These are phyloP conservation scores for Choanephora cucurbitarum DNA, from an alignment of 371 early-diverging fungal genomes.

Conservation along the genomic window DNA sequence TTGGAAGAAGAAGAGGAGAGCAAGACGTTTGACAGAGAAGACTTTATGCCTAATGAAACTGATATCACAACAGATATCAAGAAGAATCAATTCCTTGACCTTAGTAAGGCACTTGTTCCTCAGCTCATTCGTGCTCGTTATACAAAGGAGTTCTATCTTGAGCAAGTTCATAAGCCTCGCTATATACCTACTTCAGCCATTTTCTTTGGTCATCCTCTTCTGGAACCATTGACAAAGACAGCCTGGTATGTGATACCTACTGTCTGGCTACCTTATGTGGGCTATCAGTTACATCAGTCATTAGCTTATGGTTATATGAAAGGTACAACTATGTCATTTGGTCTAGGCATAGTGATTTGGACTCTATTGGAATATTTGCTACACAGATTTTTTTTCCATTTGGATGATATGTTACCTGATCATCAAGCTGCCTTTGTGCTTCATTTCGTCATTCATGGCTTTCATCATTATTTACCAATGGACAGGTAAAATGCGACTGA, in stretches of 20 bases:
- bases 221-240: constrained; percentile 85
- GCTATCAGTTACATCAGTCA: constrained; percentile 34
- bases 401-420: constrained; percentile 87
- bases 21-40: constrained; percentile 34
- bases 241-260: constrained; percentile 90
- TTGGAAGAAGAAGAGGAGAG: constrained; percentile 42
- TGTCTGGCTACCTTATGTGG: constrained; percentile 79
- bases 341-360: constrained; percentile 77
- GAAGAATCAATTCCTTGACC: constrained; percentile 77
- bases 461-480: constrained; percentile 95
- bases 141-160: constrained; percentile 79
- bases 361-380: constrained; percentile 78
- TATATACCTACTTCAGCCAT: constrained; percentile 77
- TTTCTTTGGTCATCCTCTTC: constrained; percentile 70
- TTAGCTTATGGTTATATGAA: constrained; percentile 8
- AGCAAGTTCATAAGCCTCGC: constrained; percentile 91
- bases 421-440: constrained; percentile 65
- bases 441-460: constrained; percentile 90
- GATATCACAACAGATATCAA: constrained; percentile 47
- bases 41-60: constrained; percentile 50
- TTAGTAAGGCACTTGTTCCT: constrained; percentile 74
- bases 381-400: constrained; percentile 92
- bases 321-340: constrained; percentile 38
- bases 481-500: constrained; percentile 81
- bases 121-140: constrained; percentile 79